Evolutionary conservation across 148 eudicot species (phyloP).

Genomic region (Bassia scoparia): DNA sequence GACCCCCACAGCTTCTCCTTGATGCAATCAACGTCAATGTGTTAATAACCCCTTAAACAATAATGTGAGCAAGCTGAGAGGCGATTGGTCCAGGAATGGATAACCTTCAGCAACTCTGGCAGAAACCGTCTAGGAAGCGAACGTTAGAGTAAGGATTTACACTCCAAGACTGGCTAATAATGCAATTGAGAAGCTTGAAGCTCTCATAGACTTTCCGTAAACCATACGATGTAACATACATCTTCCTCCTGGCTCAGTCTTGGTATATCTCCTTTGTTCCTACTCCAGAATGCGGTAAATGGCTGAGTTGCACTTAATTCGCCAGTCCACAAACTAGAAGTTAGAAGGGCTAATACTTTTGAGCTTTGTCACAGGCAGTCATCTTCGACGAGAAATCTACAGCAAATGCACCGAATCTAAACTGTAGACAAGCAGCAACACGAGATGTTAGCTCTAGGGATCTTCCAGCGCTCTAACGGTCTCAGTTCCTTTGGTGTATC

Average conservation of each 20-base stretch:
- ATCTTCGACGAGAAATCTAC: conserved; percentile 67
- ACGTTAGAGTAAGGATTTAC: conserved; percentile 57
- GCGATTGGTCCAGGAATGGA: conserved; percentile 89
- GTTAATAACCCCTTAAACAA: conserved; percentile 55
- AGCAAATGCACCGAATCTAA: conserved; percentile 62
- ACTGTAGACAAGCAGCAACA: conserved; percentile 69
- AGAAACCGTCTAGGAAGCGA: conserved; percentile 58
- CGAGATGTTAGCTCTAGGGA: conserved; percentile 81
- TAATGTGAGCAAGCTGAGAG: conserved; percentile 92
- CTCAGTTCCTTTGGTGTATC: conserved; percentile 61
- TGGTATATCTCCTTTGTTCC: neutral
- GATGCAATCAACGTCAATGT: conserved; percentile 47
- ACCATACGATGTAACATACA: conserved; percentile 77
- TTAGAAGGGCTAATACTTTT: neutral
- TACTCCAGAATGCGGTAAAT: neutral
- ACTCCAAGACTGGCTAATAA: conserved; percentile 46
- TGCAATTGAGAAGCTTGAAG: conserved; percentile 72
- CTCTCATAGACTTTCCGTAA: conserved; percentile 66
- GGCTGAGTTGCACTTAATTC: neutral
- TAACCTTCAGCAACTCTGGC: conserved; percentile 67
- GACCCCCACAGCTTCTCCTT: conserved; percentile 67
- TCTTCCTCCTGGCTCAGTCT: neutral
- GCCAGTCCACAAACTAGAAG: too few relatives aligned
- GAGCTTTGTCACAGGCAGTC: conserved; percentile 61
- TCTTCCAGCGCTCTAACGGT: conserved; percentile 65